Evolutionary conservation across 108 stramenopile genomes (phyloP), one percentile per base, ranked within the genome.

Genomic region (Stephanodiscus minutulus): DNA sequence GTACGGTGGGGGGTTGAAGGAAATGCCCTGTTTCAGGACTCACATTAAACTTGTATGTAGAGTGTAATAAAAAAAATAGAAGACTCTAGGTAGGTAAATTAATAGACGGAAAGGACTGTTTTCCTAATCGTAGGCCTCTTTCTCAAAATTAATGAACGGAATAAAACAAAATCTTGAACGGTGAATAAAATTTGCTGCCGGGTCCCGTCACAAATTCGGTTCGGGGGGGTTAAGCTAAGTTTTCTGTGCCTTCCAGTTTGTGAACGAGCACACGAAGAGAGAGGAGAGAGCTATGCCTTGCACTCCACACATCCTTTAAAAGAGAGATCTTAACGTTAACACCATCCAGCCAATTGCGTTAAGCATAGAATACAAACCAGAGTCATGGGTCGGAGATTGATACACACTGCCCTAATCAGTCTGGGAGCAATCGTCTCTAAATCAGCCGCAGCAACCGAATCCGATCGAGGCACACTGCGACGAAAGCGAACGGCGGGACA

Each of bases 401-500:
- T 25, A 28, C 13, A 10, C 27, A 28, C 54, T 24, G 54, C 24
- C 24, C 54, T 55, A 13, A 3, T 55, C 3, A 28, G 27, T 24
- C 54, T 55, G 54, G 54, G 54, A 55, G 54, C 54, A 55, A 13
- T 25, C 25, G 27, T 27, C 20, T 55, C 54, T 7, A 11, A 13
- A 36, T 33, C 60, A 17, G 21, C 60, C 9, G 22, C 63, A 10
- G 37, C 46, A 6, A 27, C 1, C 2, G 22, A 18, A 20, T 44
- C 27, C 7, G 21, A 64, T 22, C 43, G 63, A 41, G 63, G 63
- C 21, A 0, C 21, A 18, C 43, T 64, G 63, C 63, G 63, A 24
- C 63, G 63, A 22, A 47, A 64, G 43, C 61, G 61, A 44, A 18
- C 43, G 41, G 17, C n/a, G n/a, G n/a, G n/a, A n/a, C n/a, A n/a